These are phyloP conservation scores for Neurospora discreta DNA, from an alignment of 495 filamentous ascomycete genomes.

Conservation along the genomic window DNA sequence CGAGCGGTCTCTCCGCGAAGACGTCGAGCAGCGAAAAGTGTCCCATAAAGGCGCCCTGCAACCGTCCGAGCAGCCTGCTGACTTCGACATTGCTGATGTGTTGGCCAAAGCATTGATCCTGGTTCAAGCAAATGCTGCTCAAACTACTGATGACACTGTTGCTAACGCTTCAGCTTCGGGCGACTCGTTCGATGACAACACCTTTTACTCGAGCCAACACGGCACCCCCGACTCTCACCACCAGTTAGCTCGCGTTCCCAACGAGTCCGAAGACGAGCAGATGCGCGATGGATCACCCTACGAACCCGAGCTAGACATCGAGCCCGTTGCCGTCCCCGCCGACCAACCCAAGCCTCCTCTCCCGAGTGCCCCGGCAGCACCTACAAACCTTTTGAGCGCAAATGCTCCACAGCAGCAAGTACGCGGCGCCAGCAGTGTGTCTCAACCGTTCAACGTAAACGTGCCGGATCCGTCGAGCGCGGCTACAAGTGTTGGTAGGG, in stretches of 20 bases:
- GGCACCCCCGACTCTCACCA: constrained; percentile 34
- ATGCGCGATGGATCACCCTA: constrained; percentile 26
- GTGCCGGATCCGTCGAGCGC: constrained; percentile 9
- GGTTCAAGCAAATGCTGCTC: constrained; percentile 37
- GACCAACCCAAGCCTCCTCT: not conserved
- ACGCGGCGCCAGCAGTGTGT: not conserved
- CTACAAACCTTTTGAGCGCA: constrained; percentile 2
- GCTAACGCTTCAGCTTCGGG: constrained; percentile 48
- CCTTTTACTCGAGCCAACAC: constrained; percentile 83
- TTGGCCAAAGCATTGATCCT: constrained; percentile 59
- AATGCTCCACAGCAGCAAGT: constrained; percentile 3
- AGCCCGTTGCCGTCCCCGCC: constrained; percentile 5
- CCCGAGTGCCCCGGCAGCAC: constrained; percentile 3
- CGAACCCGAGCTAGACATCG: constrained; percentile 19
- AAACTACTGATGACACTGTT: constrained; percentile 45
- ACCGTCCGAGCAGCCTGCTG: constrained; percentile 50
- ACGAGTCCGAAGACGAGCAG: constrained; percentile 33
- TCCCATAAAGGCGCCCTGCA: constrained; percentile 42
- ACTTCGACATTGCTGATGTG: constrained; percentile 66
- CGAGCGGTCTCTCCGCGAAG: constrained; percentile 65
- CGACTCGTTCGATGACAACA: constrained; percentile 84
- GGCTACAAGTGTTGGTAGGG: constrained; percentile 3
- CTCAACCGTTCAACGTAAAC: constrained; percentile 1
- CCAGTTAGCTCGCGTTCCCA: constrained; percentile 28
- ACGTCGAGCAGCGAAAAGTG: constrained; percentile 55